Evolutionary conservation across 192 early-diverging fungal species (phyloP).

Genomic region (Linnemannia hyalina): DNA sequence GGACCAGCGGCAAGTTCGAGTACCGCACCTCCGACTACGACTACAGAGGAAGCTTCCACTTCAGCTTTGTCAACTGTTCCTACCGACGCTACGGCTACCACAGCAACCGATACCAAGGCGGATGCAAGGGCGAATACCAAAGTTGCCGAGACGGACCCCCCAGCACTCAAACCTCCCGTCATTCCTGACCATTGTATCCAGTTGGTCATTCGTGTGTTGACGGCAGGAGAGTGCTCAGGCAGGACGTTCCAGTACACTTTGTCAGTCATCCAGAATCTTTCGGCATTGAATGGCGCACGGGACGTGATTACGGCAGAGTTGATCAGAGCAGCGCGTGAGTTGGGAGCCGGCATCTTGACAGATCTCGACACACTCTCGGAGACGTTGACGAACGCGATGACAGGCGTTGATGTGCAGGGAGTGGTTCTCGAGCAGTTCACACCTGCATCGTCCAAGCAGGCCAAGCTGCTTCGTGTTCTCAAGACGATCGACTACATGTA

Average conservation of each 20-base stretch:
- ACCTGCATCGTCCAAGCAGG: constrained; percentile 87
- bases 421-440: constrained; percentile 85
- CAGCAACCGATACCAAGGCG: constrained; percentile 5
- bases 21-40: background rate
- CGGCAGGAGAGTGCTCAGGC: constrained; percentile 89
- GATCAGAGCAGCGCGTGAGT: constrained; percentile 72
- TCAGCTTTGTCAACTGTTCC: constrained; percentile 22
- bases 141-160: constrained; percentile 28
- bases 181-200: constrained; percentile 89
- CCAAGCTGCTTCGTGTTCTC: constrained; percentile 92
- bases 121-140: constrained; percentile 38
- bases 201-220: constrained; percentile 90
- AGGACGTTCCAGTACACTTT: constrained; percentile 96
- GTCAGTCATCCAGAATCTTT: constrained; percentile 90
- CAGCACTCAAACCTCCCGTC: constrained; percentile 75
- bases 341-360: constrained; percentile 74
- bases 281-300: constrained; percentile 73
- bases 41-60: background rate
- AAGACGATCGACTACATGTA: constrained; percentile 95
- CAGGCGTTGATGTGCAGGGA: constrained; percentile 80
- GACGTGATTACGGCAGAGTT: constrained; percentile 89
- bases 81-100: constrained; percentile 3
- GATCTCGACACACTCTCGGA: constrained; percentile 78
- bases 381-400: constrained; percentile 66
- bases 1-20: background rate